Evolutionary conservation across 2,329 filamentous ascomycete genomes (phyloP), one percentile per base, ranked within the genome.

Genomic region (Diaporthe citri): DNA sequence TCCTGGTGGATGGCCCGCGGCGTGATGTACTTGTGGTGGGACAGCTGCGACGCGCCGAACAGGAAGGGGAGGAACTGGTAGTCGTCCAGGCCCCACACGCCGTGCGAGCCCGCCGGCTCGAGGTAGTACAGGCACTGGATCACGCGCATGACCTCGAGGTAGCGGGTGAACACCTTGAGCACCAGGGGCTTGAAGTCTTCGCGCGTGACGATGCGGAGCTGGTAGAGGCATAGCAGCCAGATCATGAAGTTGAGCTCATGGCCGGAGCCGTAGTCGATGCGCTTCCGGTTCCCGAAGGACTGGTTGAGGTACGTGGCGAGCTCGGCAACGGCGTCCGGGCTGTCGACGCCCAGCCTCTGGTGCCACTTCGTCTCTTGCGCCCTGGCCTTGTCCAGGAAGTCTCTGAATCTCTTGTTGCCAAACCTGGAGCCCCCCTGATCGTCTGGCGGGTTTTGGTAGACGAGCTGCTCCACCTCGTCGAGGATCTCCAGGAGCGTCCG

Each of bases 231-330:
- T n/a, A 99, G 90, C 48, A 98, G 90, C 96, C 96, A 99, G 82
- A 98, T 93, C 83, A 96, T 89, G 85, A 99, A 98, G 87, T 99
- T 98, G 77, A 99, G 90, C 85, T 99, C 97, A 83, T 99, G 97
- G 3, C 97, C 97, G 0, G 95, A 98, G 69, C 97, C 97, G 83
- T 99, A 99, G 86, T 99, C 97, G 80, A 99, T 97, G 55, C 96
- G 91, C 70, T 90, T 90, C 59, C 93, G 90, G 82, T 97, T 98
- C 60, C 97, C 97, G 78, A 98, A 96, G 0, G 94, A 93, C 80
- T 97, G 90, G 77, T 90, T 86, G 46, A 99, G 88, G 84, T 99
- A 99, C 41, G 92, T 91, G 0, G 93, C 93, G 7, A 94, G 87
- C 82, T 99, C 97, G 4, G 88, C 85, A 64, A 93, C 87, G 20